These are phyloP conservation scores for Canavalia gladiata DNA, from an alignment of 306 rosid genomes.

Conservation along the genomic window DNA sequence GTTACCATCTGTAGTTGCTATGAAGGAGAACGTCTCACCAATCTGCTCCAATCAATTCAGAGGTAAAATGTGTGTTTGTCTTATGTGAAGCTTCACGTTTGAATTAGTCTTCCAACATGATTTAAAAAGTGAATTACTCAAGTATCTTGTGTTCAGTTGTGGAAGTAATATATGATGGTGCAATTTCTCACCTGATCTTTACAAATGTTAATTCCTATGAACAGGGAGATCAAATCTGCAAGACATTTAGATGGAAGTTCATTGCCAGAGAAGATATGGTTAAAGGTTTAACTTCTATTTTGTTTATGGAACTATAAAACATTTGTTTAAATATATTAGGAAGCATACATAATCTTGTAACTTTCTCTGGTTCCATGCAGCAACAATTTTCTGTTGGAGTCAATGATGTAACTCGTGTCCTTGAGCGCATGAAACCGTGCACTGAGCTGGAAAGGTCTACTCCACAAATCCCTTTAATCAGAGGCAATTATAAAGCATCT, in stretches of 20 bases:
- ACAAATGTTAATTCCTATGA: constrained; percentile 20
- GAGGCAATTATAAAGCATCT: constrained; percentile 50
- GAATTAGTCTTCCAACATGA: constrained; percentile 21
- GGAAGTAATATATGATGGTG: constrained; percentile 4
- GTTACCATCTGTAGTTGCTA: constrained; percentile 56
- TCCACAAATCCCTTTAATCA: constrained; percentile 28
- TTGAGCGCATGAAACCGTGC: constrained; percentile 80
- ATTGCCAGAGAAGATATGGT: constrained; percentile 83
- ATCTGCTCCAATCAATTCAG: constrained; percentile 66
- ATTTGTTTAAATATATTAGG: not conserved
- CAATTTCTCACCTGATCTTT: constrained; percentile 25
- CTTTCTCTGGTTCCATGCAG: constrained; percentile 52
- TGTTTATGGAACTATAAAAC: not conserved
- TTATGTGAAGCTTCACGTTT: not conserved
- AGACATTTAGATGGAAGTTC: constrained; percentile 59
- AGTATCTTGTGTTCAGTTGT: constrained; percentile 3
- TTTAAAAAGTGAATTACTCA: constrained; percentile 33
- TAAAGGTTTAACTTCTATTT: constrained; percentile 63
- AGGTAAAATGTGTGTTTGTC: constrained; percentile 51
- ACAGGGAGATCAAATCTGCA: constrained; percentile 66
- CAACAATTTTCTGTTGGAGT: constrained; percentile 87
- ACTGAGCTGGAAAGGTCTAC: constrained; percentile 42
- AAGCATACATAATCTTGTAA: not conserved
- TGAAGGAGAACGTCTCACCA: constrained; percentile 66
- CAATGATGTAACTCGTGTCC: constrained; percentile 83